Evolutionary conservation across 2,329 filamentous ascomycete species (phyloP).

Genomic region (Neofusicoccum sp.): DNA sequence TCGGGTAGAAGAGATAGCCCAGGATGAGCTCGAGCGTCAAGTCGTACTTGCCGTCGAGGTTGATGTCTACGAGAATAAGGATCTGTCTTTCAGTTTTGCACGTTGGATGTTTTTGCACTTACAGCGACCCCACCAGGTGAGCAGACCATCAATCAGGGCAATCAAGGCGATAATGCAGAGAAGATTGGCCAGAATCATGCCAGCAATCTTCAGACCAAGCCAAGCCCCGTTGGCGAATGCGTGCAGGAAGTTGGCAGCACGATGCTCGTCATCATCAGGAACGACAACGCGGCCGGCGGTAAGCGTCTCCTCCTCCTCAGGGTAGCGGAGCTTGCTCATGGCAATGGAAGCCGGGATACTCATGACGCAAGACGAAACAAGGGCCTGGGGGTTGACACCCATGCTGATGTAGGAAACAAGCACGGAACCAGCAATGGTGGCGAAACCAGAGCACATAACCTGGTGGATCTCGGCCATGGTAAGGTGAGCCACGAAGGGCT

Average conservation of each 20-base stretch:
- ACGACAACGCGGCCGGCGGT: constrained; percentile 81
- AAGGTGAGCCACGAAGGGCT: constrained; percentile 81
- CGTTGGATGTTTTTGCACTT: not conserved
- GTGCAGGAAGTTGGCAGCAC: constrained; percentile 78
- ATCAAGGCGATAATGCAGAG: constrained; percentile 82
- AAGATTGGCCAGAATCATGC: constrained; percentile 78
- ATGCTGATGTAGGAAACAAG: constrained; percentile 83
- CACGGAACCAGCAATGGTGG: constrained; percentile 87
- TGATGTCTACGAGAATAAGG: constrained; percentile 53
- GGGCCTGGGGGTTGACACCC: constrained; percentile 79
- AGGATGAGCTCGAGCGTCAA: constrained; percentile 75
- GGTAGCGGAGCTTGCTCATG: constrained; percentile 86
- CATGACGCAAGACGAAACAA: constrained; percentile 94
- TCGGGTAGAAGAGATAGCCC: constrained; percentile 75
- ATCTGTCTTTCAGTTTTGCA: constrained; percentile 2
- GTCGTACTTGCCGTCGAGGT: constrained; percentile 66
- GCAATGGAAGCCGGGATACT: constrained; percentile 89
- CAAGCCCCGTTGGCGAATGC: constrained; percentile 84
- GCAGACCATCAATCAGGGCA: constrained; percentile 71
- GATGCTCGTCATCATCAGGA: constrained; percentile 75
- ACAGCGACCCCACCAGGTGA: constrained; percentile 80
- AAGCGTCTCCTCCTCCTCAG: constrained; percentile 82
- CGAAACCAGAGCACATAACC: constrained; percentile 89
- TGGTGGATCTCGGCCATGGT: constrained; percentile 89
- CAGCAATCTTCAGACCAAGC: constrained; percentile 84